These are phyloP conservation scores for Farysia itapuensis DNA, from an alignment of 1,284 basidiomycete genomes.

Conservation along the genomic window DNA sequence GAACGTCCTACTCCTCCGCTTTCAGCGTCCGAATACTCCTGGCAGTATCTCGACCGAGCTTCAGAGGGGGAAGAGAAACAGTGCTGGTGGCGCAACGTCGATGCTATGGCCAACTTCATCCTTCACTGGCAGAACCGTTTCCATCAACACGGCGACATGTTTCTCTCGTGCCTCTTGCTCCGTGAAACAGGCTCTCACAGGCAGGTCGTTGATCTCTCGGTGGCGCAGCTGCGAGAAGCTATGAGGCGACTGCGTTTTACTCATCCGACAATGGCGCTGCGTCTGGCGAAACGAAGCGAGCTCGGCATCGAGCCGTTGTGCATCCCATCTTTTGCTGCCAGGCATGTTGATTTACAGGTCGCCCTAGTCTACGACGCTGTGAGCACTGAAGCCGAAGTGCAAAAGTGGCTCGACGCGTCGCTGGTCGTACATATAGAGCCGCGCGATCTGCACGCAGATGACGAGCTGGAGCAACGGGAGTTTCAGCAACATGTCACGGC, in stretches of 20 bases:
- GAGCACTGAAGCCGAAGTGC: slow-evolving; percentile 1
- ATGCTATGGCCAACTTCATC: slow-evolving; percentile 35
- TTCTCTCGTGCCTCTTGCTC: slow-evolving; percentile 7
- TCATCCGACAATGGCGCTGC: slow-evolving; percentile 14
- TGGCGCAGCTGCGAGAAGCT: slow-evolving; percentile 6
- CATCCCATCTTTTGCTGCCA: slow-evolving; percentile 3
- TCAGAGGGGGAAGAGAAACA: not conserved
- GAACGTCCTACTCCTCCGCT: too few relatives aligned
- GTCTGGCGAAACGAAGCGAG: slow-evolving; percentile 6
- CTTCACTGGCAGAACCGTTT: slow-evolving; percentile 28
- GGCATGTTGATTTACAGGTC: slow-evolving; percentile 20
- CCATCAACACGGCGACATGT: slow-evolving; percentile 34
- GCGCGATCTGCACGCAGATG: too few relatives aligned
- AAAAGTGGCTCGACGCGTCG: slow-evolving; percentile 16
- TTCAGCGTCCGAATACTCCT: slow-evolving; percentile 8
- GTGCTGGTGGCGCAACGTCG: slow-evolving; percentile 24
- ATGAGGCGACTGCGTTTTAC: slow-evolving; percentile 7
- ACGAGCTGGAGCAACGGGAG: slow-evolving; percentile 2
- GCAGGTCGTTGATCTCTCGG: not conserved
- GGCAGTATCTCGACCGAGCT: slow-evolving; percentile 1
- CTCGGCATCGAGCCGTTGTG: slow-evolving; percentile 3
- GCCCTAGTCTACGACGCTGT: slow-evolving; percentile 23
- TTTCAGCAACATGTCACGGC: not conserved
- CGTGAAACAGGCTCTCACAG: not conserved
- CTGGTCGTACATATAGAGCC: slow-evolving; percentile 4